A percentile compares a stretch with the other conserved stretches of the same genome.
Conservation (phyloP, 495 filamentous ascomycete species). For the Bryoglossum gracile region DNA sequence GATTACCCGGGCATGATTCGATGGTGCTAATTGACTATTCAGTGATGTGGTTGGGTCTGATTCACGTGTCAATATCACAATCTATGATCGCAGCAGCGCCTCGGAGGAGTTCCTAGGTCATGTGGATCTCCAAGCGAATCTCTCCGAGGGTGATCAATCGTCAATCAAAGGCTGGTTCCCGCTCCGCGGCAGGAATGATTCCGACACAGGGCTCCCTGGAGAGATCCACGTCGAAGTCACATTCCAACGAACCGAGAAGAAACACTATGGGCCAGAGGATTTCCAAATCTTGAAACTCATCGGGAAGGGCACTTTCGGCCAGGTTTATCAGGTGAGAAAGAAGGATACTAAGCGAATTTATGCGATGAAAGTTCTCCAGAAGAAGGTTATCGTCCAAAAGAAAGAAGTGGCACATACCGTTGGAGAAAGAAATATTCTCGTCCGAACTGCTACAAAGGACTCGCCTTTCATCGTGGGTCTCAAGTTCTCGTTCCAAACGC, state of each 20-base stretch:
- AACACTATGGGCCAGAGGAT: conserved; percentile 92
- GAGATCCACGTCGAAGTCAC: conserved; percentile 81
- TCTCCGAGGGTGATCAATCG: conserved; percentile 56
- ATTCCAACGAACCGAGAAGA: conserved; percentile 86
- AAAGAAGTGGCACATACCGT: conserved; percentile 97
- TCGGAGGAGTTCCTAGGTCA: conserved; percentile 90
- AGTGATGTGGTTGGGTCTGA: conserved; percentile 94
- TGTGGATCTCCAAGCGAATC: conserved; percentile 64
- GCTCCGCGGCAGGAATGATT: conserved; percentile 56
- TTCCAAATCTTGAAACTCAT: conserved; percentile 95
- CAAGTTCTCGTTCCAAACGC: conserved; percentile 98
- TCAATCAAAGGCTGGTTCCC: conserved; percentile 80
- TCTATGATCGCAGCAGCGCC: conserved; percentile 75
- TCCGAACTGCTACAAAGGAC: conserved; percentile 89
- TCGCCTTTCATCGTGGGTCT: conserved; percentile 97
- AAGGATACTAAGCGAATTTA: conserved; percentile 94
- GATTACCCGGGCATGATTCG: background rate
- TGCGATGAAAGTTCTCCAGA: conserved; percentile 97
- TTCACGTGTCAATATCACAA: conserved; percentile 84
- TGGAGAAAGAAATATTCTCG: conserved; percentile 93
- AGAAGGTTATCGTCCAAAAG: conserved; percentile 99
- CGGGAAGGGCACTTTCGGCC: conserved; percentile 97
- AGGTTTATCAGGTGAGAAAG: conserved; percentile 99
- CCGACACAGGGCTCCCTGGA: conserved; percentile 62
- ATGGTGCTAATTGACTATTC: conserved; percentile 31